A percentile compares a stretch with the other conserved stretches of the same genome.
Evolutionary conservation across 1,284 basidiomycete genomes (phyloP).

Genomic region (Puccinia sorghi): DNA sequence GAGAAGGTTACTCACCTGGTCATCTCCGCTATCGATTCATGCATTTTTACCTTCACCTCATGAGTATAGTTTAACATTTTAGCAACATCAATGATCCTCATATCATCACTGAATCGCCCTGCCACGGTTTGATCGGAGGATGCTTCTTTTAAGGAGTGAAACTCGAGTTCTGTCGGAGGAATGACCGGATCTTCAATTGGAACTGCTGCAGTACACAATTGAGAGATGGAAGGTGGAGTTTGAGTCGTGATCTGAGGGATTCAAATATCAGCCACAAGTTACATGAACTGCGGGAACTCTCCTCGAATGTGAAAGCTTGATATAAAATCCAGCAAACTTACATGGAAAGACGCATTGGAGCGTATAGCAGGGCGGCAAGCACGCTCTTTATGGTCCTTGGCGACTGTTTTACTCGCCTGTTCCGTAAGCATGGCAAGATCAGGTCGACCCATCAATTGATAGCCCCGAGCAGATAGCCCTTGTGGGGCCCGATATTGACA

Average conservation of each 20-base stretch:
- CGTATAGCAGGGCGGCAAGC: slow-evolving; percentile 6
- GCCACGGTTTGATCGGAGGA: slow-evolving; percentile 32
- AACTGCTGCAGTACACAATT: slow-evolving; percentile 29
- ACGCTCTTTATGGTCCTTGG: not conserved
- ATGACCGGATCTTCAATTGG: slow-evolving; percentile 35
- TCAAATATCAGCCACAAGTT: slow-evolving; percentile 4
- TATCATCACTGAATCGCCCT: slow-evolving; percentile 48
- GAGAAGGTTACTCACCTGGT: slow-evolving; percentile 14
- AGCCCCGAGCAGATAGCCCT: slow-evolving; percentile 34
- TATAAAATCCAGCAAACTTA: not conserved
- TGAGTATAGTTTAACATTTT: slow-evolving; percentile 49
- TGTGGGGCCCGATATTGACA: slow-evolving; percentile 45
- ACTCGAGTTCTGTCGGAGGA: slow-evolving; percentile 30
- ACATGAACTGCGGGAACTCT: not conserved
- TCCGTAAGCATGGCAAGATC: slow-evolving; percentile 41
- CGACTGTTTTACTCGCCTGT: slow-evolving; percentile 12
- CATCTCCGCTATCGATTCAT: slow-evolving; percentile 40
- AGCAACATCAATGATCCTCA: slow-evolving; percentile 49
- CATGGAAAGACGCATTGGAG: slow-evolving; percentile 28
- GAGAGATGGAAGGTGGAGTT: slow-evolving; percentile 26
- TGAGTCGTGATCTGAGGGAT: slow-evolving; percentile 34
- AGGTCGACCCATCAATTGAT: slow-evolving; percentile 45
- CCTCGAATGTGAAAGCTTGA: not conserved
- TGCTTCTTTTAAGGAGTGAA: slow-evolving; percentile 30
- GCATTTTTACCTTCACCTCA: slow-evolving; percentile 40